These are phyloP conservation scores for Pelargonium cotyledonis DNA, from an alignment of 441 rosid genomes.

Conservation along the genomic window DNA sequence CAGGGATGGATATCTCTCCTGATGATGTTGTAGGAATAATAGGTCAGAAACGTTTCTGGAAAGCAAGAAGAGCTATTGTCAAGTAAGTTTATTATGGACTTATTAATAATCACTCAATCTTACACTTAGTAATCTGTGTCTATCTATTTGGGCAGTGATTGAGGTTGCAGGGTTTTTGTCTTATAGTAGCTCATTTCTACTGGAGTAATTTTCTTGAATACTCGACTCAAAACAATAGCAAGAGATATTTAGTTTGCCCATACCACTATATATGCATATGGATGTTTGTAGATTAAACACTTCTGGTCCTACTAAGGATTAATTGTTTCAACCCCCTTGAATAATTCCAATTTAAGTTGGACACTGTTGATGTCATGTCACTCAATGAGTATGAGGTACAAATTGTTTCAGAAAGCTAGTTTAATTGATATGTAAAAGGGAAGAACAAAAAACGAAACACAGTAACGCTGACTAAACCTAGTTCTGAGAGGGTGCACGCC, in stretches of 20 bases:
- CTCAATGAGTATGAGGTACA: background rate
- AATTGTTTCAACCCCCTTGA: too few species aligned
- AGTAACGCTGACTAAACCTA: background rate
- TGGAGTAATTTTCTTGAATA: background rate
- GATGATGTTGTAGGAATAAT: slow-evolving; percentile 22
- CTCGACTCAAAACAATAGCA: too few species aligned
- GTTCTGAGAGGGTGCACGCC: background rate
- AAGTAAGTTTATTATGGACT: slow-evolving; percentile 14
- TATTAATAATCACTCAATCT: background rate
- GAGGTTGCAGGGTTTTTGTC: background rate
- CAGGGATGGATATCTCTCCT: slow-evolving; percentile 5
- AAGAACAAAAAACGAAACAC: background rate
- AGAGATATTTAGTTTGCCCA: too few species aligned
- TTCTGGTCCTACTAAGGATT: too few species aligned
- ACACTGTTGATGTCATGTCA: too few species aligned
- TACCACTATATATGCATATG: too few species aligned
- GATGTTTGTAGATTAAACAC: too few species aligned
- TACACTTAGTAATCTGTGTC: background rate
- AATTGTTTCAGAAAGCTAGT: background rate
- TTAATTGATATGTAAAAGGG: background rate
- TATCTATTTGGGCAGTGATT: background rate
- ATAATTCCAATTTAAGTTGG: too few species aligned
- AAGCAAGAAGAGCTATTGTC: slow-evolving; percentile 22
- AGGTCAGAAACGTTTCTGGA: slow-evolving; percentile 24
- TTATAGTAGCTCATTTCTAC: background rate